phyloP scores from a whole-genome alignment of 345 rosid genomes.

The Combretum micranthum region DNA sequence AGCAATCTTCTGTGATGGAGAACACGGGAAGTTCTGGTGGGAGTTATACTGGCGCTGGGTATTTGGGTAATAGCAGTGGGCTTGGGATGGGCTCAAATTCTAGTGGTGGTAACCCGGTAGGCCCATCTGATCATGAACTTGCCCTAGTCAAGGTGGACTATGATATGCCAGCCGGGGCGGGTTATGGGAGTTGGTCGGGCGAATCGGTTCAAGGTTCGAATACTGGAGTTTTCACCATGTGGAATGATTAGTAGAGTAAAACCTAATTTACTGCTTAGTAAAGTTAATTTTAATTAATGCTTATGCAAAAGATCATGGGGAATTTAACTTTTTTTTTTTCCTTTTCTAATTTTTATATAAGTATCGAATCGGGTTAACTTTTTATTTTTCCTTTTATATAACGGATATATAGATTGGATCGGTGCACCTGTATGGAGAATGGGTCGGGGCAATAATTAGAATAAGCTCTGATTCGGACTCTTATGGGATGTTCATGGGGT shows the following conservation, averaged over 20 bases:
- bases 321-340: background rate
- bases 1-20: conserved; percentile 26
- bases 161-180: conserved; percentile 57
- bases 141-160: conserved; percentile 78
- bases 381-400: too few relatives aligned
- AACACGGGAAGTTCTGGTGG: conserved; percentile 29
- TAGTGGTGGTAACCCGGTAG: conserved; percentile 37
- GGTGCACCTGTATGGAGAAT: too few relatives aligned
- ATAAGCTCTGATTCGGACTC: too few relatives aligned
- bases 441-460: too few relatives aligned
- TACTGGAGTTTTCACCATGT: conserved; percentile 74
- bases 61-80: conserved; percentile 31
- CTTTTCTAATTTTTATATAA: background rate
- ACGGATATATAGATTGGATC: too few relatives aligned
- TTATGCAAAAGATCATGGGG: background rate
- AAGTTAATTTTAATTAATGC: background rate
- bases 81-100: conserved; percentile 48
- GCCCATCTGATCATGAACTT: conserved; percentile 24
- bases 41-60: conserved; percentile 22
- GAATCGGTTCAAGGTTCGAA: conserved; percentile 72
- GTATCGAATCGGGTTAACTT: background rate
- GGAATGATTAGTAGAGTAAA: conserved; percentile 55
- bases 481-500: too few relatives aligned
- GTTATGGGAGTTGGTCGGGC: conserved; percentile 64
- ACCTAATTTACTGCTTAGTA: background rate